phyloP scores from a whole-genome alignment of 768 basidiomycete genomes.

The Ramaria sp. region DNA sequence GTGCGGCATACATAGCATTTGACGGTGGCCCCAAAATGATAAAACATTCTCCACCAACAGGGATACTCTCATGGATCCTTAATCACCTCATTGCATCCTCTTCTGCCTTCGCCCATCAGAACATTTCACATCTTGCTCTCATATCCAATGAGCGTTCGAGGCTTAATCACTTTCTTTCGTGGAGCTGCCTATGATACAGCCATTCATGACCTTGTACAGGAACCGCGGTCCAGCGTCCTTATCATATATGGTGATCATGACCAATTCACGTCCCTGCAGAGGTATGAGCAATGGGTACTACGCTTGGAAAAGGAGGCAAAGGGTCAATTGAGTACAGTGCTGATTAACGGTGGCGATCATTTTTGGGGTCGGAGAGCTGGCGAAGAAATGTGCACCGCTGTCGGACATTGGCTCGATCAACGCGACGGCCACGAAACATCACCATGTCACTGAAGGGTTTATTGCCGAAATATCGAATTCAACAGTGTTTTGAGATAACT shows the following conservation, averaged over 20 bases:
- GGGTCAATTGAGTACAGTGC: constrained; percentile 23
- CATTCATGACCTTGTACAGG: constrained; percentile 37
- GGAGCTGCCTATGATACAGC: constrained; percentile 40
- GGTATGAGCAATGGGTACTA: constrained; percentile 46
- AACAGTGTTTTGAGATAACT: too few species aligned
- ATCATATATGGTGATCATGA: constrained; percentile 59
- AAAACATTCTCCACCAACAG: constrained; percentile 24
- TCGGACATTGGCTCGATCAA: constrained; percentile 13
- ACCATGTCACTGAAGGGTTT: not conserved
- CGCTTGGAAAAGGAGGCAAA: constrained; percentile 21
- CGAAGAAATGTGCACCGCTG: constrained; percentile 8
- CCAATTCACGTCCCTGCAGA: constrained; percentile 50
- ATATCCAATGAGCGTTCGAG: constrained; percentile 61
- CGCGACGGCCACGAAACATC: too few species aligned
- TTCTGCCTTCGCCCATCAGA: constrained; percentile 35
- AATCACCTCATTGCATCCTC: constrained; percentile 54
- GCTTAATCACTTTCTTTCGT: constrained; percentile 60
- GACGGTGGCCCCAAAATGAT: constrained; percentile 1
- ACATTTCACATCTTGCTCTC: constrained; percentile 63
- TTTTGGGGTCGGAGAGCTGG: constrained; percentile 39
- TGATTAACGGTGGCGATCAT: constrained; percentile 43
- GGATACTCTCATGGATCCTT: constrained; percentile 79
- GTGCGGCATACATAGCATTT: constrained; percentile 28
- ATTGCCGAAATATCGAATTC: too few species aligned
- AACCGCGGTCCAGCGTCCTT: constrained; percentile 41